These are phyloP conservation scores for Alternaria sp. DNA, from an alignment of 2,329 filamentous ascomycete genomes.

Conservation along the genomic window DNA sequence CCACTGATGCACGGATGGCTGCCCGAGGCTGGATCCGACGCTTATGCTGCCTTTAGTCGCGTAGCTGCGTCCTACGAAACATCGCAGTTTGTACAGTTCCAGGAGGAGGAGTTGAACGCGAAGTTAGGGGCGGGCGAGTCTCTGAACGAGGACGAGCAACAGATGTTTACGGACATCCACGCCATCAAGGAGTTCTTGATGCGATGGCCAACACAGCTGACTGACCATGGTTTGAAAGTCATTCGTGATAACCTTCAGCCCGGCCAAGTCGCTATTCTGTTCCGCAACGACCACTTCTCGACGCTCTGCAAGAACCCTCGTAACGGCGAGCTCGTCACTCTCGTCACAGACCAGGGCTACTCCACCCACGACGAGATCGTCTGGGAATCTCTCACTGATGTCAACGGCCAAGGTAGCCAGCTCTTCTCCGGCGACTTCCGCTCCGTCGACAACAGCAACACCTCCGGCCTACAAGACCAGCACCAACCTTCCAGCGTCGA, in stretches of 20 bases:
- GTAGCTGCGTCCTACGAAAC: constrained; percentile 89
- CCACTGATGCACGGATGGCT: constrained; percentile 95
- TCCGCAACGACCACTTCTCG: constrained; percentile 96
- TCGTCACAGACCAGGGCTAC: constrained; percentile 94
- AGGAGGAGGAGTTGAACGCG: constrained; percentile 84
- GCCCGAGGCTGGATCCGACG: constrained; percentile 69
- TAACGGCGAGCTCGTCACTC: constrained; percentile 74
- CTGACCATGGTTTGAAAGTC: constrained; percentile 76
- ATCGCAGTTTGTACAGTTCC: constrained; percentile 85
- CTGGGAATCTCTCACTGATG: constrained; percentile 91
- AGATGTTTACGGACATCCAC: constrained; percentile 80
- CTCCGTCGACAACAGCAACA: constrained; percentile 68
- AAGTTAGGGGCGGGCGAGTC: constrained; percentile 69
- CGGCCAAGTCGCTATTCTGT: constrained; percentile 86
- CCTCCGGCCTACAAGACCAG: constrained; percentile 33
- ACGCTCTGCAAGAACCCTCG: constrained; percentile 89
- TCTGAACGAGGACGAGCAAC: constrained; percentile 75
- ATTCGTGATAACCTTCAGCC: constrained; percentile 73
- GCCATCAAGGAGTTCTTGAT: constrained; percentile 84
- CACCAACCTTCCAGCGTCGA: constrained; percentile 35
- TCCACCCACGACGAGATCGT: constrained; percentile 87
- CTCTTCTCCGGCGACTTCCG: constrained; percentile 92
- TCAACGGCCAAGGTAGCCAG: constrained; percentile 81
- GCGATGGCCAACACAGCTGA: constrained; percentile 84
- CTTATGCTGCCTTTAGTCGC: constrained; percentile 72